Evolutionary conservation across 768 basidiomycete species (phyloP), one percentile per base, ranked within the genome.

Genomic region (Termitomyces bulborhizus): DNA sequence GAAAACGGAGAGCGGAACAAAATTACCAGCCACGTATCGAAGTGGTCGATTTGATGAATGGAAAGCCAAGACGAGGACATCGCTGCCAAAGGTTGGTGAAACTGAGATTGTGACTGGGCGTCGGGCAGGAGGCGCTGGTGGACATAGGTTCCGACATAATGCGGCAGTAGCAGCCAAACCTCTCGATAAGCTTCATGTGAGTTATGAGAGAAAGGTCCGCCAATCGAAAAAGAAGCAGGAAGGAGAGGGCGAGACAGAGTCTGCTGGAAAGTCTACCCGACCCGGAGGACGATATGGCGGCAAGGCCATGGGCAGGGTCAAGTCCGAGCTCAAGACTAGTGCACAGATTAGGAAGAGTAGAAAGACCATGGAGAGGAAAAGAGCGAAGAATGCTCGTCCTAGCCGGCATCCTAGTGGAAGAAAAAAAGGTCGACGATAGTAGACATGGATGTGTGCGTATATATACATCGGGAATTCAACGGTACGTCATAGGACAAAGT

Each of bases 11-110:
- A 93, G 86, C 62, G 97, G 97, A 3, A 84, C 87, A 15, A 84
- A 88, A 46, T 77, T 99, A 18, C 96, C 97, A 3, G 93, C 93
- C 3, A 86, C 86, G 9, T 99, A 93, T 71, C 86, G 90, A 51
- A 93, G 89, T 62, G 97, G 97, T 11, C 84, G 92, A 15, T 99
- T 92, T 68, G 91, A 96, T 54, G 93, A 96, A 67, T 99, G 97
- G 97, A 90, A 88, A 69, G 76, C 81, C 57, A 91, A 90, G 70
- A 84, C 77, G 49, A 84, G 81, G 39, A 72, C 83, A n/a, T 78
- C 72, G 57, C 68, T 98, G 36, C 94, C 94, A 0, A 80, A 80
- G 56, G 76, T 88, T n/a, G 95, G 95, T 18, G 94, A 97, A 66
- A 76, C 72, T 3, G 94, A 96, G 68, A 73, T 76, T 46, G 76